These are phyloP conservation scores for Zarea fungicola DNA, from an alignment of 2,329 filamentous ascomycete species.

Conservation along the genomic window DNA sequence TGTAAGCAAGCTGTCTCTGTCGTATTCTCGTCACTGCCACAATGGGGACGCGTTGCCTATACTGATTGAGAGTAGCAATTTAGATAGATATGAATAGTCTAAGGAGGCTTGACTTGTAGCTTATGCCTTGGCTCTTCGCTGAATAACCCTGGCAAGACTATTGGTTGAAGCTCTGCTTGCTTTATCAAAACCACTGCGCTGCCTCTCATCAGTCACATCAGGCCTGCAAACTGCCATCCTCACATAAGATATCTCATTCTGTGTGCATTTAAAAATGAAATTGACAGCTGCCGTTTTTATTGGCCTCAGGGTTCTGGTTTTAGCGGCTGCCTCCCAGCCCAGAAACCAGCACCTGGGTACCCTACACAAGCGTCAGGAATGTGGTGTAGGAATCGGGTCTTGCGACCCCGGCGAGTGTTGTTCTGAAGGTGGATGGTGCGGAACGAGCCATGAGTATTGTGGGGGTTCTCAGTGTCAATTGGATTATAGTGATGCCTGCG, in stretches of 20 bases:
- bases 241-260: too few relatives aligned
- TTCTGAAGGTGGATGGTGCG: conserved; percentile 34
- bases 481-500: conserved; percentile 35
- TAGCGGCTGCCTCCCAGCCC: not conserved
- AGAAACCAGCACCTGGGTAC: not conserved
- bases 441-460: conserved; percentile 30
- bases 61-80: too few relatives aligned
- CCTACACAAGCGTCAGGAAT: conserved; percentile 17
- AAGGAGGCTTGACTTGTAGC: too few relatives aligned
- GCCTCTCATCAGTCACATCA: too few relatives aligned
- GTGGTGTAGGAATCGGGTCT: conserved; percentile 31
- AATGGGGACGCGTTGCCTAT: not conserved
- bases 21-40: not conserved
- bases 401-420: conserved; percentile 31
- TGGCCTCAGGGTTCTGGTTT: not conserved
- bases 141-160: too few relatives aligned
- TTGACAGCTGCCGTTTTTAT: not conserved
- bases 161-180: too few relatives aligned
- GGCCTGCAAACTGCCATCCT: too few relatives aligned
- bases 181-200: too few relatives aligned
- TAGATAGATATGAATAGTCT: too few relatives aligned
- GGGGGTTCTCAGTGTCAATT: conserved; percentile 34
- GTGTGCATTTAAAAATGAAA: not conserved
- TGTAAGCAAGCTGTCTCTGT: not conserved
- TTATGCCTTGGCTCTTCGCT: too few relatives aligned